Conservation (phyloP, 129 eudicot species). For the Rutidosis leptorrhynchoides region DNA sequence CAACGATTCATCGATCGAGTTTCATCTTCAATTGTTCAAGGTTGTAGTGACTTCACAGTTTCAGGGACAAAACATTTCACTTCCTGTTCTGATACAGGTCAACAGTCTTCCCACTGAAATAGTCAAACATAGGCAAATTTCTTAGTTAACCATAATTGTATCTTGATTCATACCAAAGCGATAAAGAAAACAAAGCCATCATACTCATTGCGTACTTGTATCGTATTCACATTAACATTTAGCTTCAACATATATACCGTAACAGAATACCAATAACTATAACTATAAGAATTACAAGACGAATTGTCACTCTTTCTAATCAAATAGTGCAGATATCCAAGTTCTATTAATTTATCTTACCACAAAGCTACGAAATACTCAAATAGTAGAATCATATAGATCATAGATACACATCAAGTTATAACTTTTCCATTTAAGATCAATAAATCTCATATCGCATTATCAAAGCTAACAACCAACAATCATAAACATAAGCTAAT, state of each 20-base stretch:
- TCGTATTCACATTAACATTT: not conserved
- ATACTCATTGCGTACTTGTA: not conserved
- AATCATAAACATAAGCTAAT: not conserved
- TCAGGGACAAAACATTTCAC: conserved; percentile 23
- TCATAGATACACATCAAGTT: not conserved
- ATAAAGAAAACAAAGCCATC: not conserved
- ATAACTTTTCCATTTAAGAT: not conserved
- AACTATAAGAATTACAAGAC: not conserved
- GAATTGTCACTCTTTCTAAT: not conserved
- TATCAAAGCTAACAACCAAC: not conserved
- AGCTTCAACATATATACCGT: too few relatives aligned
- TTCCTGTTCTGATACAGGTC: conserved; percentile 9
- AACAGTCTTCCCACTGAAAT: conserved; percentile 44
- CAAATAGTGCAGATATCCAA: not conserved
- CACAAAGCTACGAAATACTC: not conserved
- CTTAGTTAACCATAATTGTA: not conserved
- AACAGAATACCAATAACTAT: too few relatives aligned
- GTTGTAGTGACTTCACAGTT: conserved; percentile 17
- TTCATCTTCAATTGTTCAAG: conserved; percentile 20
- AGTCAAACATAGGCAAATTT: conserved; percentile 8
- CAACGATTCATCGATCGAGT: conserved; percentile 22
- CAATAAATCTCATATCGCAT: not conserved
- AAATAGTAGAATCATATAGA: not conserved
- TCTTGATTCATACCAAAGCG: not conserved
- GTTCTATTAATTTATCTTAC: not conserved